Conservation (phyloP, 2,329 filamentous ascomycete species). For the Cordyceps tenuipes region DNA sequence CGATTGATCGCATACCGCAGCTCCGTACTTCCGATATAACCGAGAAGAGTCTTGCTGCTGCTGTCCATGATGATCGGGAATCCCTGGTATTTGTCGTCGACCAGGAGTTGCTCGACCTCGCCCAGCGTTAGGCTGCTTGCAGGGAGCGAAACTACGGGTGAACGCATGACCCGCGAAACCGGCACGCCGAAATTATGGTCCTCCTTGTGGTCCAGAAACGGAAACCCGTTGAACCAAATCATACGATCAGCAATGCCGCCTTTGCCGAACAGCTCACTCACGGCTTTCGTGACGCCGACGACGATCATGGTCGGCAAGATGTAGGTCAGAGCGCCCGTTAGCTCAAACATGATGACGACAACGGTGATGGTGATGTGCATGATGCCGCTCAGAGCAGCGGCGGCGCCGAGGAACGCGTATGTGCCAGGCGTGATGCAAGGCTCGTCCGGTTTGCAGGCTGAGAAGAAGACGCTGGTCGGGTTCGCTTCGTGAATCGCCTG, state of each 20-base stretch:
- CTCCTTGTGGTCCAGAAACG: slow-evolving; percentile 94
- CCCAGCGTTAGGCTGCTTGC: slow-evolving; percentile 64
- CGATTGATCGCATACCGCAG: slow-evolving; percentile 83
- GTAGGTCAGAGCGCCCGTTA: slow-evolving; percentile 94
- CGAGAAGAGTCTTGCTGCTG: slow-evolving; percentile 63
- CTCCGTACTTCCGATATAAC: slow-evolving; percentile 90
- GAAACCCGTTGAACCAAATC: slow-evolving; percentile 98
- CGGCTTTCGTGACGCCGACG: slow-evolving; percentile 90
- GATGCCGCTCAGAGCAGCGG: slow-evolving; percentile 83
- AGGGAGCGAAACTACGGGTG: slow-evolving; percentile 64
- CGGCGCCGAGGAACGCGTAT: slow-evolving; percentile 91
- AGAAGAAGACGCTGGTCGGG: slow-evolving; percentile 76
- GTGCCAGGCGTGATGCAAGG: slow-evolving; percentile 96
- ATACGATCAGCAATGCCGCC: slow-evolving; percentile 95
- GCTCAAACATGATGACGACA: slow-evolving; percentile 98
- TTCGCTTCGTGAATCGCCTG: slow-evolving; percentile 80
- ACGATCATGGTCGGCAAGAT: slow-evolving; percentile 99
- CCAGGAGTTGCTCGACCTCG: slow-evolving; percentile 68
- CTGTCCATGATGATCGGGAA: slow-evolving; percentile 82
- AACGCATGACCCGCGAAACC: slow-evolving; percentile 83
- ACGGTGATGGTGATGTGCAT: slow-evolving; percentile 98
- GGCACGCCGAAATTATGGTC: slow-evolving; percentile 95
- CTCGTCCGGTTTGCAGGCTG: slow-evolving; percentile 80
- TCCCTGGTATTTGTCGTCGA: slow-evolving; percentile 77
- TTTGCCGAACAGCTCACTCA: slow-evolving; percentile 85